These are phyloP conservation scores for Candida buenavistaensis DNA, from an alignment of 1,139 yeast species.

Conservation along the genomic window DNA sequence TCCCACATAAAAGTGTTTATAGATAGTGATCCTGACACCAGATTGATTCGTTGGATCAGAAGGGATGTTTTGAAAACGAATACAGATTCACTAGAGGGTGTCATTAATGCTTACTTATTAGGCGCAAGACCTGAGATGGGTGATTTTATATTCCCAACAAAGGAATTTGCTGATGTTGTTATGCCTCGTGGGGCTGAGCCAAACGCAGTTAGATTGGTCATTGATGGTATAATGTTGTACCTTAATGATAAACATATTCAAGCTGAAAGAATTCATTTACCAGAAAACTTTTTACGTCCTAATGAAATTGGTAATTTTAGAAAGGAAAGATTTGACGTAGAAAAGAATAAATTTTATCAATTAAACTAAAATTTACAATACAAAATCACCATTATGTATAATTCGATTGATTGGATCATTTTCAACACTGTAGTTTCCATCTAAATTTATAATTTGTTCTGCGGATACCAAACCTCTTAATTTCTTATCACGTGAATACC, in stretches of 20 bases:
- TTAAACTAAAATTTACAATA: slow-evolving; percentile 23
- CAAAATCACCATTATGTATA: slow-evolving; percentile 21
- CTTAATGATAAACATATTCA: slow-evolving; percentile 18
- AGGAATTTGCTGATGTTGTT: slow-evolving; percentile 77
- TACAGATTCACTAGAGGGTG: slow-evolving; percentile 38
- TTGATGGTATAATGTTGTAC: slow-evolving; percentile 63
- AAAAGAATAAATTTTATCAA: slow-evolving; percentile 54
- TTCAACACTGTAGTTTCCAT: slow-evolving; percentile 40
- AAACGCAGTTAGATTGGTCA: slow-evolving; percentile 63
- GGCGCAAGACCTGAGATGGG: slow-evolving; percentile 76
- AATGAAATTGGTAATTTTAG: slow-evolving; percentile 26
- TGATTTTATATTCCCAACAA: slow-evolving; percentile 72
- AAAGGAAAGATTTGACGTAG: slow-evolving; percentile 44
- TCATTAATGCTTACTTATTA: slow-evolving; percentile 62
- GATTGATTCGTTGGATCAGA: slow-evolving; percentile 74
- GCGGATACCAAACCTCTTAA: slow-evolving; percentile 53
- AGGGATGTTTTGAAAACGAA: slow-evolving; percentile 36
- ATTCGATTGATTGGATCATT: slow-evolving; percentile 48
- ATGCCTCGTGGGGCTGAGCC: slow-evolving; percentile 73
- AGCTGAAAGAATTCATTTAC: slow-evolving; percentile 17
- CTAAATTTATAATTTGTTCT: slow-evolving; percentile 31
- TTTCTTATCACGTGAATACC: slow-evolving; percentile 66
- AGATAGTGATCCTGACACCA: slow-evolving; percentile 84
- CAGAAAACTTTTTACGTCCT: slow-evolving; percentile 26
- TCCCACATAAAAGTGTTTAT: slow-evolving; percentile 73